A percentile compares a stretch with the other conserved stretches of the same genome.
These are phyloP conservation scores for Phialophora tarda DNA, from an alignment of 2,329 filamentous ascomycete genomes.

Conservation along the genomic window DNA sequence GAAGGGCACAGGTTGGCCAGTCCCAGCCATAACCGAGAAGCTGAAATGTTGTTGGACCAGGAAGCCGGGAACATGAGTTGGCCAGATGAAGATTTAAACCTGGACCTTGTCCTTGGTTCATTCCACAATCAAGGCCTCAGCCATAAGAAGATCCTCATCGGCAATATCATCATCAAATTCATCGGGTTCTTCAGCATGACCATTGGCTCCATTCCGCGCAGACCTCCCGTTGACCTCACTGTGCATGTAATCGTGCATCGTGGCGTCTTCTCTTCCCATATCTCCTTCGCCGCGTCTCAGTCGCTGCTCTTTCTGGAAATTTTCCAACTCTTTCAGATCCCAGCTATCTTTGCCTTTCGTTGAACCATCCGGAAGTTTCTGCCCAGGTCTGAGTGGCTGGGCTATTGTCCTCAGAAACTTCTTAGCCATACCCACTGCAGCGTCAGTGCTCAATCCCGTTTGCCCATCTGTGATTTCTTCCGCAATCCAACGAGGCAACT, in stretches of 20 bases:
- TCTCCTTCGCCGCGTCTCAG: constrained; percentile 59
- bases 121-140: constrained; percentile 46
- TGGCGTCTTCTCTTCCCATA: constrained; percentile 40
- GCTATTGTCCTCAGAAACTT: constrained; percentile 91
- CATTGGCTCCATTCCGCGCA: constrained; percentile 27
- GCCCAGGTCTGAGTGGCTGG: constrained; percentile 78
- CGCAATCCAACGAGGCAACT: constrained; percentile 96
- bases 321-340: constrained; percentile 78
- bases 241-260: constrained; percentile 40
- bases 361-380: constrained; percentile 67
- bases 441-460: constrained; percentile 90
- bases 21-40: constrained; percentile 18
- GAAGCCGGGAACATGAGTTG: background rate
- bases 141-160: constrained; percentile 49
- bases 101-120: constrained; percentile 30
- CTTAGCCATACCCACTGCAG: constrained; percentile 87
- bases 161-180: constrained; percentile 47
- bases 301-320: constrained; percentile 70
- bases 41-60: constrained; percentile 19
- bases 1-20: constrained; percentile 26
- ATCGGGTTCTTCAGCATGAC: constrained; percentile 41
- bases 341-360: constrained; percentile 80
- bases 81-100: background rate
- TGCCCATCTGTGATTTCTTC: constrained; percentile 84
- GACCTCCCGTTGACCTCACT: constrained; percentile 39